These are phyloP conservation scores for Saprolegnia diclina DNA, from an alignment of 352 stramenopile genomes.

Conservation along the genomic window DNA sequence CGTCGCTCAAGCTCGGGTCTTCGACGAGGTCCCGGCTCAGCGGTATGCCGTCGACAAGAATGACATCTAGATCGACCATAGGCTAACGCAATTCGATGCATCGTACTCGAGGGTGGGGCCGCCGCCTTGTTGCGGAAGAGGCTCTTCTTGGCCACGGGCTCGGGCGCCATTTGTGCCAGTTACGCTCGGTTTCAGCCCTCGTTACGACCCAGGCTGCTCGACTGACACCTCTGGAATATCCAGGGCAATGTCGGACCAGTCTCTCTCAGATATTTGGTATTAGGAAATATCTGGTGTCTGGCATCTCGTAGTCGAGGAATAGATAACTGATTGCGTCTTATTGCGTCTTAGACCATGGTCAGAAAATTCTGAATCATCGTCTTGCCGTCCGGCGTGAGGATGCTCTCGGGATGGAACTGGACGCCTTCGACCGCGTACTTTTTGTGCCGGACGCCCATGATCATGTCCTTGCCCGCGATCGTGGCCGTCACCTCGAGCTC, in stretches of 20 bases:
- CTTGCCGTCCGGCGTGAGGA: conserved; percentile 76
- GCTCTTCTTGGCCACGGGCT: conserved; percentile 9
- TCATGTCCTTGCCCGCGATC: conserved; percentile 79
- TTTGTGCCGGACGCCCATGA: conserved; percentile 86
- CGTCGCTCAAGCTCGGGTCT: conserved; percentile 19
- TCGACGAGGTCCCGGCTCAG: conserved; percentile 23
- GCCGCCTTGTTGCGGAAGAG: conserved; percentile 23
- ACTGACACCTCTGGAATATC: too few species aligned
- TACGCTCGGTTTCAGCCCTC: neutral
- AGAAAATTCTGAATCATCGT: conserved; percentile 85
- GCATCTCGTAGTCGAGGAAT: conserved; percentile 1
- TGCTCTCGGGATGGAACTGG: conserved; percentile 87
- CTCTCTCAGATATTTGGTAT: too few species aligned
- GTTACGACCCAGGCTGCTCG: too few species aligned
- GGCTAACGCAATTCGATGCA: neutral
- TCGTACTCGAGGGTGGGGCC: neutral
- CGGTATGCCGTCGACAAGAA: conserved; percentile 20
- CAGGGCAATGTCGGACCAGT: too few species aligned
- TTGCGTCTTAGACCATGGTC: conserved; percentile 41
- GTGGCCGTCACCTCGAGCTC: conserved; percentile 76
- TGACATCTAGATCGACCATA: conserved; percentile 12
- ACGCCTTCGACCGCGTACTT: conserved; percentile 81
- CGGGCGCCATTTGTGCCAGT: conserved; percentile 5
- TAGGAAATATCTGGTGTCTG: too few species aligned
- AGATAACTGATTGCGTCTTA: neutral